Percentiles rank a stretch among this genome's conserved stretches.
These are phyloP conservation scores for Stachybotrys chartarum DNA, from an alignment of 2,329 filamentous ascomycete species.

Conservation along the genomic window DNA sequence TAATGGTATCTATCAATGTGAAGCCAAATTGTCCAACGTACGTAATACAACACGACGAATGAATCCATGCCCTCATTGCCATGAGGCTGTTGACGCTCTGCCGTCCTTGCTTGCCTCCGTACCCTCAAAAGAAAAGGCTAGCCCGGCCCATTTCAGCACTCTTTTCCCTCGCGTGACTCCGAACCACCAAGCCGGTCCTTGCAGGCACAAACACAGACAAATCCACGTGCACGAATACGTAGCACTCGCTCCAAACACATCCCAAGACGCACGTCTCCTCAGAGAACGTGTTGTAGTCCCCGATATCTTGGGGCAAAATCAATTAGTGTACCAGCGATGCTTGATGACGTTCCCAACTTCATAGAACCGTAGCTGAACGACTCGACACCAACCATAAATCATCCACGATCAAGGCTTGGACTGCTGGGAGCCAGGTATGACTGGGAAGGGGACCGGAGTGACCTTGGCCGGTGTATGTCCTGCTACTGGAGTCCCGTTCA, in stretches of 20 bases:
- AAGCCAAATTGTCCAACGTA: neutral
- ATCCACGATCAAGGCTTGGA: neutral
- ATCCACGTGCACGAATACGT: too few relatives aligned
- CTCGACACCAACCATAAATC: too few relatives aligned
- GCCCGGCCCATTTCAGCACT: neutral
- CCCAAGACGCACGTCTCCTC: too few relatives aligned
- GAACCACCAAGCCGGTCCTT: too few relatives aligned
- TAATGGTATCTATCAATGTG: neutral
- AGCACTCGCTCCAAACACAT: too few relatives aligned
- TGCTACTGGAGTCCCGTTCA: conserved; percentile 27
- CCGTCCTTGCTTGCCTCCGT: neutral
- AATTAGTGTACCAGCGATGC: too few relatives aligned
- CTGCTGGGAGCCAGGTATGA: conserved; percentile 31
- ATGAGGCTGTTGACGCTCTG: neutral
- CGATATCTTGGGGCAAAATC: too few relatives aligned
- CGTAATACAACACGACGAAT: neutral
- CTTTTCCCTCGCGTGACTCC: neutral
- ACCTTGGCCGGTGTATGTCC: conserved; percentile 30
- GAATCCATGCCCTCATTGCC: neutral
- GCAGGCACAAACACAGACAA: too few relatives aligned
- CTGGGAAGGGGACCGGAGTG: conserved; percentile 35
- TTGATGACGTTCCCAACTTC: too few relatives aligned
- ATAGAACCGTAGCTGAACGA: too few relatives aligned
- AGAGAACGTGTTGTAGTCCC: too few relatives aligned
- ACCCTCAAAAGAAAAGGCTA: neutral